Base-by-base conservation (phyloP, 805 yeast genomes). In the Yamadazyma takamatsuzukensis region DNA sequence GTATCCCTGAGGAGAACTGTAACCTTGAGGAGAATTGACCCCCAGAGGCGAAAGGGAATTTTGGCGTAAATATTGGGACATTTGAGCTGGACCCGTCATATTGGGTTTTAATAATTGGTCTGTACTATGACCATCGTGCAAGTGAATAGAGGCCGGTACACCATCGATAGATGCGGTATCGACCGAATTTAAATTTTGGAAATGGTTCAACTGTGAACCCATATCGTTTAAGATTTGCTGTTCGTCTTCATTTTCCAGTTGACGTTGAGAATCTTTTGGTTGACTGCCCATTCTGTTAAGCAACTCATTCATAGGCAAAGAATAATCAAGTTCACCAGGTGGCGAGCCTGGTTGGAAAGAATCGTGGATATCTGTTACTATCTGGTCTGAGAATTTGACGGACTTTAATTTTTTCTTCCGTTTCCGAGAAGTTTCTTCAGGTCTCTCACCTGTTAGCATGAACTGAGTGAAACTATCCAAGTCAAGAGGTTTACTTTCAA, bases 401-500 rank as follows among this genome's bases (percentile, higher is more conserved):
- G 76, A 72, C 50, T 81, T 83, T 17, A 64, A 53, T 37, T 60
- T 61, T 33, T 63, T 61, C 18, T 29, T 22, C 48, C 53, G 61
- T 53, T 56, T 42, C 48, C 53, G 52, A 44, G 56, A 45, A 41
- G 51, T 34, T 33, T 73, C 68, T 11, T 55, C 64, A 15, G 86
- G 86, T 23, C 84, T 61, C 43, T 80, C 76, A 2, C 96, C 96
- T 0, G 96, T 86, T 45, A 89, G 61, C 47, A 87, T 68, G 48
- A 89, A 78, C 42, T 83, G 80, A 12, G 95, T 84, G 56, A 89
- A 89, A 18, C 87, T 76, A 54, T 89, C 96, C 44, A 89, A 64
- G 51, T 89, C 96, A 17, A 86, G 69, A 33, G 76, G 77, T 27
- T 55, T 56, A 10, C 22, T 36, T 10, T 31, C 27, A 15, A 12